These are phyloP conservation scores for Fusarium sp. DNA, from an alignment of 2,329 filamentous ascomycete species.

Conservation along the genomic window DNA sequence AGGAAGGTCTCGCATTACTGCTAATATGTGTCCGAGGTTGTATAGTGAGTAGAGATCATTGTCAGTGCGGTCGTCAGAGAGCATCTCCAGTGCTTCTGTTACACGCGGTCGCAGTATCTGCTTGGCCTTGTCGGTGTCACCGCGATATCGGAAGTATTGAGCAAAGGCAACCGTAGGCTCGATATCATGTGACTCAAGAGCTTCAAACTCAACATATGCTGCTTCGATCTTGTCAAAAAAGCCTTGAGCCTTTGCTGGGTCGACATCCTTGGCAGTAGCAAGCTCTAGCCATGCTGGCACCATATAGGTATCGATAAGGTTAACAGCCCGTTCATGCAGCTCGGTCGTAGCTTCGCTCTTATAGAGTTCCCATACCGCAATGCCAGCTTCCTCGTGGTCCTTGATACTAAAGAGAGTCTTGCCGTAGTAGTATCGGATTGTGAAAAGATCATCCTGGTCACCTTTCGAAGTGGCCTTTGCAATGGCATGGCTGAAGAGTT, in stretches of 20 bases:
- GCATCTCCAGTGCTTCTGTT: neutral
- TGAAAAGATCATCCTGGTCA: fast-evolving
- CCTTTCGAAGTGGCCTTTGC: neutral
- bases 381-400: neutral
- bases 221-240: neutral
- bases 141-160: neutral
- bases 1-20: neutral
- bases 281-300: neutral
- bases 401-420: neutral
- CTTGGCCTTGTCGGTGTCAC: neutral
- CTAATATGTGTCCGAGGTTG: neutral
- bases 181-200: neutral
- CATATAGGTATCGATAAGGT: neutral
- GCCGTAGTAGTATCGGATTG: neutral
- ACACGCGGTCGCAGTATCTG: neutral
- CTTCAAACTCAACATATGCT: neutral
- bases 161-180: neutral
- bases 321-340: neutral
- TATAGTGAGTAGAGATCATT: neutral
- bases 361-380: neutral
- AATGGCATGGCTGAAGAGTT: neutral
- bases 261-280: neutral
- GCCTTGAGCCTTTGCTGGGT: neutral
- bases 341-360: neutral
- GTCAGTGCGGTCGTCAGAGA: neutral